These are phyloP conservation scores for Harringtonia aguacate DNA, from an alignment of 2,329 filamentous ascomycete species.

Conservation along the genomic window DNA sequence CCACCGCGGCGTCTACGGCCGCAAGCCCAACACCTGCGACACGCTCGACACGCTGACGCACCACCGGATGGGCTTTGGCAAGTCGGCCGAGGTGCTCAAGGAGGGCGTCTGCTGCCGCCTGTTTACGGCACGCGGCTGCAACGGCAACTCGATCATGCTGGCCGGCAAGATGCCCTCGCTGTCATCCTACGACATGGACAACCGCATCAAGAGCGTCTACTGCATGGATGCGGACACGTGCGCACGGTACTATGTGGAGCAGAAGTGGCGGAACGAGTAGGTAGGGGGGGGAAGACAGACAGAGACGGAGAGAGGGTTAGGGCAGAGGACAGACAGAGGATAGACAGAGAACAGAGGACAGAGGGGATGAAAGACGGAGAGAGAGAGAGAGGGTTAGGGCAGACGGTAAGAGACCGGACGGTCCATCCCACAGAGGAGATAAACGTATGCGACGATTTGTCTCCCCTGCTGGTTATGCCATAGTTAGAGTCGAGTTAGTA, in stretches of 20 bases:
- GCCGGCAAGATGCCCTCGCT: background rate
- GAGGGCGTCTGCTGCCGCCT: conserved; percentile 3
- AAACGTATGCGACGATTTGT: too few relatives aligned
- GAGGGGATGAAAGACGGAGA: too few relatives aligned
- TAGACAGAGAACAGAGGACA: too few relatives aligned
- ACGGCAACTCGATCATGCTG: background rate
- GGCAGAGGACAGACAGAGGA: too few relatives aligned
- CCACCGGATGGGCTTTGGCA: conserved; percentile 2
- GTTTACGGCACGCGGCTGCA: conserved; percentile 2
- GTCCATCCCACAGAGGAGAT: too few relatives aligned
- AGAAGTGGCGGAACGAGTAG: background rate
- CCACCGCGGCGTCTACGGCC: conserved; percentile 1
- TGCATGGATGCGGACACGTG: conserved; percentile 1
- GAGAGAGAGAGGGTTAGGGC: too few relatives aligned
- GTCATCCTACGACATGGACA: conserved; percentile 6
- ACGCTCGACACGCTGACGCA: conserved; percentile 1
- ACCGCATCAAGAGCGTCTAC: conserved; percentile 2
- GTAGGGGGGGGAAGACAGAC: background rate
- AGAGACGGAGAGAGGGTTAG: background rate
- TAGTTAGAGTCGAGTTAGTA: too few relatives aligned
- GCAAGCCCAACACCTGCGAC: background rate
- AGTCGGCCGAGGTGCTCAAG: background rate
- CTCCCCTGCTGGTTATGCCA: too few relatives aligned
- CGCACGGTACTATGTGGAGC: background rate
- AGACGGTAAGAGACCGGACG: too few relatives aligned